A percentile compares a stretch with the other conserved stretches of the same genome.
Evolutionary conservation across 768 basidiomycete species (phyloP).

Genomic region (Rhizopogon vinicolor): DNA sequence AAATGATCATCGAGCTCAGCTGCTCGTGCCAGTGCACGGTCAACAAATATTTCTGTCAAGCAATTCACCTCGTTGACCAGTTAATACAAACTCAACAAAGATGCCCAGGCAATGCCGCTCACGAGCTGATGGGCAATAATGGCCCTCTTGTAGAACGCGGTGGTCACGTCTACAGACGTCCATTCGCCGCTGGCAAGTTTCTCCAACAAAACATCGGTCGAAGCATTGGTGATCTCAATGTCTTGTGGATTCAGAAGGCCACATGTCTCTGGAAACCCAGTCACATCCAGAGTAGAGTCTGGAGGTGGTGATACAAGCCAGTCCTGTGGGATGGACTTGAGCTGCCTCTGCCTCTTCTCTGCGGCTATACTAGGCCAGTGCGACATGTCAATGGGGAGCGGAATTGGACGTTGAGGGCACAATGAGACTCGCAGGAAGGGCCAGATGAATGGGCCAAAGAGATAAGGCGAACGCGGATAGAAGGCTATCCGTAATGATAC

Average conservation of each 20-base stretch:
- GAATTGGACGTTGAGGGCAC: neutral
- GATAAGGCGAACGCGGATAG: neutral
- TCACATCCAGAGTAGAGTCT: no score
- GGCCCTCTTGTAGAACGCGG: conserved; percentile 72
- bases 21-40: conserved; percentile 61
- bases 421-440: neutral
- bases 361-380: conserved; percentile 49
- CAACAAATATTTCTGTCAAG: conserved; percentile 76
- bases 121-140: conserved; percentile 77
- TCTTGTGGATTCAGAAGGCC: no score
- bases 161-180: conserved; percentile 64
- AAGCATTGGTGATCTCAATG: no score
- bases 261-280: no score
- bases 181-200: conserved; percentile 52
- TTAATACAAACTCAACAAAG: neutral
- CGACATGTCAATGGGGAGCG: neutral
- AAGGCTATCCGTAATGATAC: neutral
- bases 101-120: conserved; percentile 10
- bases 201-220: conserved; percentile 39
- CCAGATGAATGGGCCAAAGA: neutral
- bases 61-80: conserved; percentile 58
- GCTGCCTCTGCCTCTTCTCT: conserved; percentile 48
- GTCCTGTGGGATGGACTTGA: no score
- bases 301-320: no score
- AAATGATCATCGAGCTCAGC: conserved; percentile 60